Conservation (phyloP, 2,329 filamentous ascomycete species). For the Ambrosiella xylebori region DNA sequence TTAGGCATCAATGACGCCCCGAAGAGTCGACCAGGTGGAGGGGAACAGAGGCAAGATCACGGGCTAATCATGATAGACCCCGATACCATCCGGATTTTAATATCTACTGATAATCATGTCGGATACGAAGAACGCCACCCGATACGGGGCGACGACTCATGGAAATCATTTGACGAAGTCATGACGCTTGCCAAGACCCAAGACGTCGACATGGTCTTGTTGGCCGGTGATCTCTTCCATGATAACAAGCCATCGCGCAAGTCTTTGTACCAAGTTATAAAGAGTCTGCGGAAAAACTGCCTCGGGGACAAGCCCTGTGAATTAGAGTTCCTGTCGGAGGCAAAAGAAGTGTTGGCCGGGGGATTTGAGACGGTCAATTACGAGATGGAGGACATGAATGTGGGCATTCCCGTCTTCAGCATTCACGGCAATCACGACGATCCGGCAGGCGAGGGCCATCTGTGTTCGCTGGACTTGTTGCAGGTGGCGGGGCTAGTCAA, state of each 20-base stretch:
- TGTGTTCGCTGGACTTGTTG: constrained; percentile 76
- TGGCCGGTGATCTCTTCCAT: constrained; percentile 90
- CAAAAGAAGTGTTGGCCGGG: constrained; percentile 74
- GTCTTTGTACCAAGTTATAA: constrained; percentile 94
- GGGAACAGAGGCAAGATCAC: neutral
- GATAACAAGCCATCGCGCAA: constrained; percentile 96
- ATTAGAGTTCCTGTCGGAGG: constrained; percentile 85
- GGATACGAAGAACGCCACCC: constrained; percentile 88
- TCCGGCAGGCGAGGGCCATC: constrained; percentile 86
- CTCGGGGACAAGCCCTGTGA: constrained; percentile 91
- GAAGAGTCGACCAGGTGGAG: neutral
- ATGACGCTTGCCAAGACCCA: constrained; percentile 72
- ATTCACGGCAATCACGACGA: constrained; percentile 99
- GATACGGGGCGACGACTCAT: constrained; percentile 91
- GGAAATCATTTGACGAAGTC: constrained; percentile 89
- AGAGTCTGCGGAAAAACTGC: constrained; percentile 80
- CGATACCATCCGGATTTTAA: constrained; percentile 84
- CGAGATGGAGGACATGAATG: constrained; percentile 90
- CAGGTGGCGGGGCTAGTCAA: constrained; percentile 86
- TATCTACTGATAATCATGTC: constrained; percentile 95
- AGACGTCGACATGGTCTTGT: constrained; percentile 93
- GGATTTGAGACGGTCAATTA: constrained; percentile 94
- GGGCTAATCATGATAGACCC: constrained; percentile 23
- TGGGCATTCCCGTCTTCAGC: constrained; percentile 92
- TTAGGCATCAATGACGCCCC: no score